A percentile compares a stretch with the other conserved stretches of the same genome.
Conservation (phyloP, 2,329 filamentous ascomycete genomes). For the Neonectria ditissima region DNA sequence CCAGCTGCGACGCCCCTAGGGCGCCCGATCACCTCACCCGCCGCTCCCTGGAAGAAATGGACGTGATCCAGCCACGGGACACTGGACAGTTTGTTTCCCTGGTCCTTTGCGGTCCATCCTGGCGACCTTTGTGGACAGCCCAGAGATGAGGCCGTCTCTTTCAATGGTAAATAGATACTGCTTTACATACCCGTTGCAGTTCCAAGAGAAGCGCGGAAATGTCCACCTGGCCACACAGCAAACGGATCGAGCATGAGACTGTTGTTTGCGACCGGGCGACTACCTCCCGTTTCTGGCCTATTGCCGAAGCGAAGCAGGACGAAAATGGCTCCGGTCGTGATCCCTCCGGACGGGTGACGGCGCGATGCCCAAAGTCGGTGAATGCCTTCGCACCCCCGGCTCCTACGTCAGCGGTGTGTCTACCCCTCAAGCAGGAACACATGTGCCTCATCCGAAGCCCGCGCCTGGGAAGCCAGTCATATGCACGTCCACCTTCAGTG, state of each 20-base stretch:
- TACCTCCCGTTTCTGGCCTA: slow-evolving; percentile 2
- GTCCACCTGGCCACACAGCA: slow-evolving; percentile 25
- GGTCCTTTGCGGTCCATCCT: background rate
- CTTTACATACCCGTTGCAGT: slow-evolving; percentile 15
- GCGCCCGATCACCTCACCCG: slow-evolving; percentile 1
- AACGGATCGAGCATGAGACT: slow-evolving; percentile 18
- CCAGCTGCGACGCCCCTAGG: slow-evolving; percentile 7
- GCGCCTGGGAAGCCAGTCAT: background rate
- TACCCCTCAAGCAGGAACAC: slow-evolving; percentile 7
- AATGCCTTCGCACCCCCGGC: background rate
- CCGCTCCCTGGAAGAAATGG: slow-evolving; percentile 1
- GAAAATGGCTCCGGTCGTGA: background rate
- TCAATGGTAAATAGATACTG: slow-evolving; percentile 16
- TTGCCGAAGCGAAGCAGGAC: background rate
- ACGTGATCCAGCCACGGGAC: too few species aligned
- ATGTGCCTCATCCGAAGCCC: slow-evolving; percentile 6
- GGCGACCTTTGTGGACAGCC: slow-evolving; percentile 19
- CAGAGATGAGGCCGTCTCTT: slow-evolving; percentile 28
- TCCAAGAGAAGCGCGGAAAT: slow-evolving; percentile 8
- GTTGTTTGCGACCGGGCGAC: slow-evolving; percentile 12
- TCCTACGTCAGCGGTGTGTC: slow-evolving; percentile 24
- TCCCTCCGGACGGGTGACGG: background rate
- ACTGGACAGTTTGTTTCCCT: background rate
- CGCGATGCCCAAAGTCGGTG: background rate
- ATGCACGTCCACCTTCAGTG: slow-evolving; percentile 12